Evolutionary conservation across 768 basidiomycete genomes (phyloP).

Genomic region (Glaciozyma martinii): DNA sequence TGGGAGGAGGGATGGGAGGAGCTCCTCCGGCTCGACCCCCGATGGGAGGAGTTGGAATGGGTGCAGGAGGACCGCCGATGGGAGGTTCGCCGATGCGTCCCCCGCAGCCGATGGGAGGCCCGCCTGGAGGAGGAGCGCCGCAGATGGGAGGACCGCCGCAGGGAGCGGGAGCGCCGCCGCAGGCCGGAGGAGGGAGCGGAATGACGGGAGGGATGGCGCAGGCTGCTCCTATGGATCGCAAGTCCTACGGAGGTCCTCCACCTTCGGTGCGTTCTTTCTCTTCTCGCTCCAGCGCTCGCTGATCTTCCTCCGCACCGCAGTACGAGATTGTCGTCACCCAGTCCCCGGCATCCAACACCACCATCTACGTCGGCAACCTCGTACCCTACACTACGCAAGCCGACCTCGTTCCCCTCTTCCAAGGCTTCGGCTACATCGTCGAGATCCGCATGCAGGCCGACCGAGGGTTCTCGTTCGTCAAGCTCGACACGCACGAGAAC

Average conservation of each 20-base stretch:
- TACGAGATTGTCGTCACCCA: constrained; percentile 91
- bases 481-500: constrained; percentile 96
- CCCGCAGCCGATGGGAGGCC: constrained; percentile 3
- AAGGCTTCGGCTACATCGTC: constrained; percentile 94
- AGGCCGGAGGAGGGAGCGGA: constrained; percentile 1
- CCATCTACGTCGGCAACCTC: constrained; percentile 94
- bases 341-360: constrained; percentile 81
- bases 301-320: not conserved
- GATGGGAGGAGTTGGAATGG: constrained; percentile 1
- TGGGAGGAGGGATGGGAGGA: not conserved
- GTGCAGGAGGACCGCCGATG: not conserved
- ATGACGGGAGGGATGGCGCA: constrained; percentile 8
- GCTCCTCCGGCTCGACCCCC: not conserved
- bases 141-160: not conserved
- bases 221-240: not conserved
- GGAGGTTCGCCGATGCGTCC: constrained; percentile 3
- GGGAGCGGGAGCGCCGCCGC: not conserved
- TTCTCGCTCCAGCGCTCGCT: not conserved
- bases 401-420: constrained; percentile 94
- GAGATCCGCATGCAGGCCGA: constrained; percentile 99
- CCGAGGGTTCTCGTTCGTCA: constrained; percentile 97
- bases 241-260: constrained; percentile 1
- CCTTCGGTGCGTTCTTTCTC: not conserved
- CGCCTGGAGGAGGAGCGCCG: not conserved
- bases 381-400: constrained; percentile 95